A percentile compares a stretch with the other conserved stretches of the same genome.
Evolutionary conservation across 73 alveolate species (phyloP).

Genomic region (Tetrahymena elliotti): DNA sequence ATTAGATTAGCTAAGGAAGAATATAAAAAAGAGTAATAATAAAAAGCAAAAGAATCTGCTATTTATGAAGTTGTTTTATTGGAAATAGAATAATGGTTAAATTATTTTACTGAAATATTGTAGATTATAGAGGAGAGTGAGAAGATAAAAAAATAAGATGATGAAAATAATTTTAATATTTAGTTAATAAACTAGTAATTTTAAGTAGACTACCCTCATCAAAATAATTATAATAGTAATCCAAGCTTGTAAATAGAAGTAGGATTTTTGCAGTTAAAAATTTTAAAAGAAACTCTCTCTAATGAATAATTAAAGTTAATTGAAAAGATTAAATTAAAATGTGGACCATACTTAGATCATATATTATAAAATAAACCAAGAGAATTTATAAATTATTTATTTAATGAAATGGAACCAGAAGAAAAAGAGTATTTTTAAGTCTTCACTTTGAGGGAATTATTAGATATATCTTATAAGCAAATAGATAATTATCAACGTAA

Average conservation of each 20-base stretch:
- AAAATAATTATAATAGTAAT: background rate
- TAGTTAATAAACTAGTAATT: background rate
- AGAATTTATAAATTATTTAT: background rate
- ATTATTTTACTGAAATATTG: background rate
- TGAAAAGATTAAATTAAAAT: background rate
- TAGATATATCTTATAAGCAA: background rate
- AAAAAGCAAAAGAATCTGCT: background rate
- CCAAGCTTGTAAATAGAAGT: background rate
- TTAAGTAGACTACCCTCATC: background rate
- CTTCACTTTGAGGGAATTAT: background rate
- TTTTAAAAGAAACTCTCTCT: background rate
- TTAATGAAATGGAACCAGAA: background rate
- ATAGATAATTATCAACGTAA: background rate
- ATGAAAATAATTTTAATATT: background rate
- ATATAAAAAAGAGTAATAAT: background rate
- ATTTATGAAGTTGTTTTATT: background rate
- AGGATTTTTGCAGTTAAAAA: background rate
- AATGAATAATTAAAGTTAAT: background rate
- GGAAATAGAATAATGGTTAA: background rate
- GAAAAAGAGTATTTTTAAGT: background rate
- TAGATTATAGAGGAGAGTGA: background rate
- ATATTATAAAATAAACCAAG: background rate
- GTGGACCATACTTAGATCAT: background rate
- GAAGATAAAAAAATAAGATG: background rate
- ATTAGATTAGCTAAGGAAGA: background rate